Evolutionary conservation across 1,139 yeast species (phyloP), one percentile per base, ranked within the genome.

Genomic region (Debaryomyces coudertii): DNA sequence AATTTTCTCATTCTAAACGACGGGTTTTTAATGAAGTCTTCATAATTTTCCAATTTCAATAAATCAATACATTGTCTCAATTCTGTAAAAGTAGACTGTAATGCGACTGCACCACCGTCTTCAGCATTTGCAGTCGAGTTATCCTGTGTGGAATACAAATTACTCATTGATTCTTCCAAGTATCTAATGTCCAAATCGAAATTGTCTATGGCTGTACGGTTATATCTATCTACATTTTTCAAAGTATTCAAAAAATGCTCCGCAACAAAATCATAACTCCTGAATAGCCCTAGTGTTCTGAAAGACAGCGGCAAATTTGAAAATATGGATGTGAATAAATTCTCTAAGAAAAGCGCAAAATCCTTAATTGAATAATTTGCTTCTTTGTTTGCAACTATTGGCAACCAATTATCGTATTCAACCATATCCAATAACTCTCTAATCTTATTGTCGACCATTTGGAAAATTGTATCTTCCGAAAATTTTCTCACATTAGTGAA

Each of bases 241-340:
- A 92, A 73, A 14, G 85, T 73, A 43, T 76, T 76, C 51, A 87
- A 71, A 60, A 93, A 81, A 51, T 85, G 82, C 37, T 85, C 81
- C 0, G 96, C 85, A 48, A 93, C 78, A 53, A 87, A 85, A 68
- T 92, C 98, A 63, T 89, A 89, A 31, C 93, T 90, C 61, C 96
- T 80, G 56, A 90, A 83, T 52, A 92, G 79, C 27, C 96, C 82
- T 52, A 92, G 71, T 2, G 95, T 84, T 55, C 90, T 81, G 49
- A 93, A 84, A 8, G 88, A 79, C 43, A 77, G 78, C 0, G 98
- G 97, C 36, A 93, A 74, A 51, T 87, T 88, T 15, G 87, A 84
- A 56, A 93, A 80, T n/a, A 95, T 90, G 1, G 96, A 85, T 44
- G 87, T 83, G 61, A 93, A 90, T 75, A 92, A 80, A 64, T 90